A percentile compares a stretch with the other conserved stretches of the same genome.
phyloP scores from a whole-genome alignment of 345 rosid species.

The Pistacia integerrima region DNA sequence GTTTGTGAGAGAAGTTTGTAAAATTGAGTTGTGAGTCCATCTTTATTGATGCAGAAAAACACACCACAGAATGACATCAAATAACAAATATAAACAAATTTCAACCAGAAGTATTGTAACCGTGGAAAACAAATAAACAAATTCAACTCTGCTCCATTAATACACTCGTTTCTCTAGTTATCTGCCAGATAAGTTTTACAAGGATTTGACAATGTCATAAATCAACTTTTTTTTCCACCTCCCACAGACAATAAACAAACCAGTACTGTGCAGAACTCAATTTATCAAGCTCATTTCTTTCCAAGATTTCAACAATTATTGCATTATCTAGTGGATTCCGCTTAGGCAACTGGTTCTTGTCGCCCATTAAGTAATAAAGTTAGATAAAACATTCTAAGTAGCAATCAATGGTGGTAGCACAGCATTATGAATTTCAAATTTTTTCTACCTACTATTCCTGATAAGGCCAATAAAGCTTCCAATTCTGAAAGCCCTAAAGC shows the following conservation, averaged over 20 bases:
- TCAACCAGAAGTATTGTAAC: not conserved
- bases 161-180: not conserved
- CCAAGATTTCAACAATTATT: not conserved
- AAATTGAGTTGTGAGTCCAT: too few relatives aligned
- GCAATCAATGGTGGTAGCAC: not conserved
- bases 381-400: not conserved
- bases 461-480: not conserved
- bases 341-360: not conserved
- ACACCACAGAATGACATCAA: not conserved
- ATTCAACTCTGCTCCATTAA: too few relatives aligned
- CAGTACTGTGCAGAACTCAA: not conserved
- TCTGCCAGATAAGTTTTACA: not conserved
- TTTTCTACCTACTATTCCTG: not conserved
- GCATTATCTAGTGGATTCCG: not conserved
- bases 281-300: not conserved
- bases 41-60: too few relatives aligned
- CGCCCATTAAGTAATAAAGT: too few relatives aligned
- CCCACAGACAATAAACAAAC: not conserved
- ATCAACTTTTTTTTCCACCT: not conserved
- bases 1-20: too few relatives aligned
- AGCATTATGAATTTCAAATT: not conserved
- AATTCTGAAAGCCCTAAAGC: not conserved
- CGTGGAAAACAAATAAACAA: not conserved
- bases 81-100: too few relatives aligned
- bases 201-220: not conserved